Percentiles rank a stretch among this genome's conserved stretches.
Conservation (phyloP, 768 basidiomycete genomes). For the Amanita molliuscula region DNA sequence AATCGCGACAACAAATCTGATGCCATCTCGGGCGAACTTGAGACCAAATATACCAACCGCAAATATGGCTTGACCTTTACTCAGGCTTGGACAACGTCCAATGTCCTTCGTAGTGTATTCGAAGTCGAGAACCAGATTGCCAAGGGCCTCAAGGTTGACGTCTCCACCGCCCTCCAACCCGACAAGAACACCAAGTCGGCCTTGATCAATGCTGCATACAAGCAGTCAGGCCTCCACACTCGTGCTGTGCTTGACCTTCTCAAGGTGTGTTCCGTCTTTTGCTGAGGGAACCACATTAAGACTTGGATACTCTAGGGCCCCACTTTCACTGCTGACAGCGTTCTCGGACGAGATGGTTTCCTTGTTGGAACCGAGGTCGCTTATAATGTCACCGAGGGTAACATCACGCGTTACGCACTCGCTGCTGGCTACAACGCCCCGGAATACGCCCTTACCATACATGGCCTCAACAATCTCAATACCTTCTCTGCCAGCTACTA, state of each 20-base stretch:
- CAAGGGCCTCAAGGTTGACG: conserved; percentile 94
- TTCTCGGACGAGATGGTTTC: conserved; percentile 95
- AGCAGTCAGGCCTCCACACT: conserved; percentile 92
- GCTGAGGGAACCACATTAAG: not conserved
- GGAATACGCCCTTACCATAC: conserved; percentile 89
- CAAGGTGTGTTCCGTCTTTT: conserved; percentile 50
- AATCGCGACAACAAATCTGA: conserved; percentile 62
- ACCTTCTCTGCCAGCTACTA: conserved; percentile 96
- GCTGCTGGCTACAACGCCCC: conserved; percentile 94
- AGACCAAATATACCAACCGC: conserved; percentile 89
- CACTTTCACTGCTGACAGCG: conserved; percentile 93
- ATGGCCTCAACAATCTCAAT: conserved; percentile 90
- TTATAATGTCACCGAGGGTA: conserved; percentile 93
- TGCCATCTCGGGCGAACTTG: conserved; percentile 80
- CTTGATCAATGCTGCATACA: conserved; percentile 77
- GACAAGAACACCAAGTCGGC: conserved; percentile 84
- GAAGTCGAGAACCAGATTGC: conserved; percentile 98
- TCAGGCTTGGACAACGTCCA: conserved; percentile 91
- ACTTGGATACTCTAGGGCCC: conserved; percentile 55
- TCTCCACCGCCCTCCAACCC: conserved; percentile 74
- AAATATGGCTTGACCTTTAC: conserved; percentile 92
- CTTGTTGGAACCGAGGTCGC: conserved; percentile 92
- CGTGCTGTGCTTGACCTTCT: conserved; percentile 86
- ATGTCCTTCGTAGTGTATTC: conserved; percentile 82
- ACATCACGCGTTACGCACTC: conserved; percentile 83